These are phyloP conservation scores for Dryadomyces sulphureus DNA, from an alignment of 2,329 filamentous ascomycete species.

Conservation along the genomic window DNA sequence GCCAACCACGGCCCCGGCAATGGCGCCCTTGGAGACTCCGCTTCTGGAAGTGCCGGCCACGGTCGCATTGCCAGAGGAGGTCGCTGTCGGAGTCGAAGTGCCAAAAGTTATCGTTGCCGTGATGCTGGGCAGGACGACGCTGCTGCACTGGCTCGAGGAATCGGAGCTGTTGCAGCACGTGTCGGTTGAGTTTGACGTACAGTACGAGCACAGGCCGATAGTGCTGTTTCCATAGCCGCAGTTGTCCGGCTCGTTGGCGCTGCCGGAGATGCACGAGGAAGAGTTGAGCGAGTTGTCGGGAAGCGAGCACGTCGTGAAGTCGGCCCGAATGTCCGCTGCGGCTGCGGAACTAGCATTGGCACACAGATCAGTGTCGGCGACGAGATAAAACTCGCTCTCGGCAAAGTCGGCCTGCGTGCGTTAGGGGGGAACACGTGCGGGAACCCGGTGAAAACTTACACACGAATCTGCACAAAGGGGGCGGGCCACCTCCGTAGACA, in stretches of 20 bases:
- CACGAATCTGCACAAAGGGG: constrained; percentile 86
- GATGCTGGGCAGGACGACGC: constrained; percentile 65
- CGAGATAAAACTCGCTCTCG: constrained; percentile 74
- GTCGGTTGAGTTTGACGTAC: constrained; percentile 76
- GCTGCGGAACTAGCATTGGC: constrained; percentile 49
- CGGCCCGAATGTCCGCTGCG: constrained; percentile 67
- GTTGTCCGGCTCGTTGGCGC: constrained; percentile 67
- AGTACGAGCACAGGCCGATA: constrained; percentile 75
- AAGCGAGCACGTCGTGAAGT: constrained; percentile 79
- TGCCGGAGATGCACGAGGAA: constrained; percentile 60
- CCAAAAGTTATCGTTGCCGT: constrained; percentile 51
- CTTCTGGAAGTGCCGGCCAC: constrained; percentile 15
- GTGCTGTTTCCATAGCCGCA: constrained; percentile 68
- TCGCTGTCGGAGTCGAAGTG: constrained; percentile 29
- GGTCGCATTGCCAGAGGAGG: constrained; percentile 26
- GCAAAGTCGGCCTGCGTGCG: constrained; percentile 56
- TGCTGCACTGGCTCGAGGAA: constrained; percentile 51
- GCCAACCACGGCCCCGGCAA: constrained; percentile 83
- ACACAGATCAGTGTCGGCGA: constrained; percentile 61
- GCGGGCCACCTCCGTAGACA: constrained; percentile 47
- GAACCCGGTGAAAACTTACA: constrained; percentile 29
- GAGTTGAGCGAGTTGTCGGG: constrained; percentile 64
- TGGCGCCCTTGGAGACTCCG: constrained; percentile 63
- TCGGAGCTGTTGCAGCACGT: constrained; percentile 83
- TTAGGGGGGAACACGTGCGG: neutral